These are phyloP conservation scores for Excoecaria agallocha DNA, from an alignment of 345 rosid species.

Conservation along the genomic window DNA sequence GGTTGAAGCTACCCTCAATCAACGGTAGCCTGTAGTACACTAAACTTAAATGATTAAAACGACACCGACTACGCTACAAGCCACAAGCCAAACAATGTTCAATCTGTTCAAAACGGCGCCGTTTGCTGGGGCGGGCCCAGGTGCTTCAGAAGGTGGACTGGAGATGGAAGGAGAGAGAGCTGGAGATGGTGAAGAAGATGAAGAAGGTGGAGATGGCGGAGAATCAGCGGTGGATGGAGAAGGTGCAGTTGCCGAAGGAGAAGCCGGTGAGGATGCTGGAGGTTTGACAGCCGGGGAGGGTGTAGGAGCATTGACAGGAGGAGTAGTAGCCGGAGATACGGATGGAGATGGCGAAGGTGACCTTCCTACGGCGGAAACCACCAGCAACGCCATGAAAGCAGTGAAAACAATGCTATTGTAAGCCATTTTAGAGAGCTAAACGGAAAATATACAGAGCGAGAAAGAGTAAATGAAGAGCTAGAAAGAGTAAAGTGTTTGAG, in stretches of 20 bases:
- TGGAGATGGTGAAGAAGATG: not conserved
- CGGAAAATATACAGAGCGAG: no score
- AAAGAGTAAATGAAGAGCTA: no score
- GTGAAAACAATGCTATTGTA: not conserved
- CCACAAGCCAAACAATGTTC: constrained; percentile 16
- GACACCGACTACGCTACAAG: constrained; percentile 16
- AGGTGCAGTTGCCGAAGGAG: not conserved
- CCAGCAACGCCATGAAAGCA: constrained; percentile 9
- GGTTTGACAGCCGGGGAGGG: constrained; percentile 14
- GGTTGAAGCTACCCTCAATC: not conserved
- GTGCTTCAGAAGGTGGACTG: constrained; percentile 13
- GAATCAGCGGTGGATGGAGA: not conserved
- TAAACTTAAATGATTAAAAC: constrained; percentile 15
- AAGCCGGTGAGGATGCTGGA: constrained; percentile 11
- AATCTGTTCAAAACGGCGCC: constrained; percentile 21
- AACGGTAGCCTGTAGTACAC: not conserved
- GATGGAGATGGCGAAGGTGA: constrained; percentile 18
- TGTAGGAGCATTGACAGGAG: constrained; percentile 20
- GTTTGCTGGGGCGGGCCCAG: not conserved
- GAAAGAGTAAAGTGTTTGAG: no score
- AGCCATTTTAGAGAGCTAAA: not conserved
- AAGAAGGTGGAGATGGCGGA: constrained; percentile 1
- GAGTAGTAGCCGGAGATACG: constrained; percentile 22
- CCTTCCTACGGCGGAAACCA: constrained; percentile 21
- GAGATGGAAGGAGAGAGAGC: constrained; percentile 7